phyloP scores from a whole-genome alignment of 805 yeast species.

The Ogataea degrootiae region DNA sequence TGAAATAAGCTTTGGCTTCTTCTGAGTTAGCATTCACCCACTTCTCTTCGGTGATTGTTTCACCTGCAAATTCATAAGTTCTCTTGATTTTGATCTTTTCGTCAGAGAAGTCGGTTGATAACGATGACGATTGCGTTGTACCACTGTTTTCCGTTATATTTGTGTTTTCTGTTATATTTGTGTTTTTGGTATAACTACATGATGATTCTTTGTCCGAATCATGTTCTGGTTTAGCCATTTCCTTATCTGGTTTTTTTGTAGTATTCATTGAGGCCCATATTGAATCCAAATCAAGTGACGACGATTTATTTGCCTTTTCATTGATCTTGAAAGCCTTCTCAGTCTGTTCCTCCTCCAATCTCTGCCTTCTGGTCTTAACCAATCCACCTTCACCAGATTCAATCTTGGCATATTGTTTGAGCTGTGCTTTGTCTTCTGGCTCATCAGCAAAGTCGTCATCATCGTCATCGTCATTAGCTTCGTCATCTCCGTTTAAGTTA shows the following conservation, averaged over 20 bases:
- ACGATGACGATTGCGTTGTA: no score
- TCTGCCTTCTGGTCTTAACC: conserved; percentile 65
- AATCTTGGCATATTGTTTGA: conserved; percentile 43
- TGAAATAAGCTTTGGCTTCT: conserved; percentile 79
- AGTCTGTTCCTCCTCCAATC: conserved; percentile 37
- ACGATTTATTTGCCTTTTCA: conserved; percentile 17
- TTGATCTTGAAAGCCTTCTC: conserved; percentile 17
- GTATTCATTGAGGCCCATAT: conserved; percentile 53
- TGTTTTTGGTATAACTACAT: neutral
- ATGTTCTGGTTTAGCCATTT: neutral
- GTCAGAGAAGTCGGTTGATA: neutral
- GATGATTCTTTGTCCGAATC: neutral
- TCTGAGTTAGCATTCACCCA: conserved; percentile 73
- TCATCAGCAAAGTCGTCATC: conserved; percentile 32
- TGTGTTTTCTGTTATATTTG: no score
- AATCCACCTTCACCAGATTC: conserved; percentile 59
- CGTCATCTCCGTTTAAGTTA: conserved; percentile 14
- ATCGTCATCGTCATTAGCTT: conserved; percentile 32
- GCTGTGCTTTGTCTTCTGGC: conserved; percentile 20
- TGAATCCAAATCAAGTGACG: conserved; percentile 39
- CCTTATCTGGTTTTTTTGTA: conserved; percentile 1
- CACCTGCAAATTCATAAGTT: conserved; percentile 87
- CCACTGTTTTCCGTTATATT: no score
- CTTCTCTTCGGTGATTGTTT: conserved; percentile 69
- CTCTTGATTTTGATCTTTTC: conserved; percentile 68